Conservation (phyloP, 352 stramenopile genomes). For the Pythium vanterpoolii region DNA sequence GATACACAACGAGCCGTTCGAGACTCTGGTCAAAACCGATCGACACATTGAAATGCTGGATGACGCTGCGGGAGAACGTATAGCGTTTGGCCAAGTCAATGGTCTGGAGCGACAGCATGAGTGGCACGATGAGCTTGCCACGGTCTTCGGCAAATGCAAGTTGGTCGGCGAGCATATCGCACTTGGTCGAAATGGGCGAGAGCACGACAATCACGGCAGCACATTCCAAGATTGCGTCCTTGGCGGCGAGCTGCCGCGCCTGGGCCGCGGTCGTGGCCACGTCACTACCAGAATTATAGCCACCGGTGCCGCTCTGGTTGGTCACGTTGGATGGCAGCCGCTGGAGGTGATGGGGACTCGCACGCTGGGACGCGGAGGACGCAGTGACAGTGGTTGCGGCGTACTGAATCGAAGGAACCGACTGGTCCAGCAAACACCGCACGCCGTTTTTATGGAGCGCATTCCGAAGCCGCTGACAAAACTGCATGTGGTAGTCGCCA, state of each 20-base stretch:
- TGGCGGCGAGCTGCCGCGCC: constrained; percentile 62
- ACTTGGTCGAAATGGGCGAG: constrained; percentile 62
- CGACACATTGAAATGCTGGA: constrained; percentile 80
- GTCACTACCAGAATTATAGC: constrained; percentile 22
- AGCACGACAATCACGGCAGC: constrained; percentile 66
- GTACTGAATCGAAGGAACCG: constrained; percentile 46
- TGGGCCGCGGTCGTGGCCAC: constrained; percentile 36
- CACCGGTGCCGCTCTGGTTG: constrained; percentile 12
- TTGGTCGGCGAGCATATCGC: constrained; percentile 69
- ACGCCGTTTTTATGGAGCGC: constrained; percentile 57
- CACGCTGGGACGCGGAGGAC: not conserved
- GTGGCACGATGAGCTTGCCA: constrained; percentile 64
- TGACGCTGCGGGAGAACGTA: constrained; percentile 68
- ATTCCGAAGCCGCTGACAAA: constrained; percentile 59
- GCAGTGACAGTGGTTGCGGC: constrained; percentile 13
- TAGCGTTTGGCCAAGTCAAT: constrained; percentile 77
- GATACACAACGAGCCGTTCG: constrained; percentile 41
- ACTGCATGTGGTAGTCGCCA: constrained; percentile 66
- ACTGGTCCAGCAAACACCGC: constrained; percentile 52
- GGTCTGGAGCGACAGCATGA: constrained; percentile 70
- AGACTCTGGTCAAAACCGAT: constrained; percentile 75
- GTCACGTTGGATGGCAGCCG: constrained; percentile 18
- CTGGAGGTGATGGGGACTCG: constrained; percentile 5
- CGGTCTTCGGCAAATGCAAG: constrained; percentile 80
- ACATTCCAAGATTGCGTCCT: constrained; percentile 70